Conservation (phyloP, 352 stramenopile genomes). For the Phytophthora tentaculata region DNA sequence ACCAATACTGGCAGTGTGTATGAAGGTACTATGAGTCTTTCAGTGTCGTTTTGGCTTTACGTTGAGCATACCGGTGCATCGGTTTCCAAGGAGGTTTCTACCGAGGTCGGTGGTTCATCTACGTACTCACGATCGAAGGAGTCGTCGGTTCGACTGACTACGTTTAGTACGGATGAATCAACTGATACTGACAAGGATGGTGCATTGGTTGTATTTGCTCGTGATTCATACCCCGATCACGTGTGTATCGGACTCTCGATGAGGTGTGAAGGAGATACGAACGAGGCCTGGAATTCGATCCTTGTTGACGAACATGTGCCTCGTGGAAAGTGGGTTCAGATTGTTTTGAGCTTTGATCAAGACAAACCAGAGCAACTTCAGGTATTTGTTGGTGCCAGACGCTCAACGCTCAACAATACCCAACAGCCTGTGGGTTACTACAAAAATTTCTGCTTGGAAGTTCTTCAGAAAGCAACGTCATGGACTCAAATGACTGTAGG, state of each 20-base stretch:
- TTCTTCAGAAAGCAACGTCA: constrained; percentile 12
- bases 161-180: constrained; percentile 18
- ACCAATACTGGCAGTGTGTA: background rate
- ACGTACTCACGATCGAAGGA: constrained; percentile 4
- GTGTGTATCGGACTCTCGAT: constrained; percentile 26
- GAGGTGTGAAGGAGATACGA: constrained; percentile 5
- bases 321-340: constrained; percentile 26
- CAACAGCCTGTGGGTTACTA: background rate
- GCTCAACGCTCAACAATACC: constrained; percentile 18
- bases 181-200: background rate
- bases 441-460: constrained; percentile 9
- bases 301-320: constrained; percentile 18
- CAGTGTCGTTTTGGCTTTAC: constrained; percentile 33
- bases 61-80: constrained; percentile 19
- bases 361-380: constrained; percentile 13
- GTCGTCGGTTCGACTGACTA: constrained; percentile 7
- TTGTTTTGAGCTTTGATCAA: constrained; percentile 19
- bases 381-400: constrained; percentile 25
- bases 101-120: no score
- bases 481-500: constrained; percentile 27
- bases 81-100: no score
- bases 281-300: constrained; percentile 14
- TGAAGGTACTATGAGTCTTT: constrained; percentile 5
- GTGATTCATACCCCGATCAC: constrained; percentile 11
- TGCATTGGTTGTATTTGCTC: constrained; percentile 26